phyloP scores from a whole-genome alignment of 768 basidiomycete species.

The Porpolomopsis calyptriformis region DNA sequence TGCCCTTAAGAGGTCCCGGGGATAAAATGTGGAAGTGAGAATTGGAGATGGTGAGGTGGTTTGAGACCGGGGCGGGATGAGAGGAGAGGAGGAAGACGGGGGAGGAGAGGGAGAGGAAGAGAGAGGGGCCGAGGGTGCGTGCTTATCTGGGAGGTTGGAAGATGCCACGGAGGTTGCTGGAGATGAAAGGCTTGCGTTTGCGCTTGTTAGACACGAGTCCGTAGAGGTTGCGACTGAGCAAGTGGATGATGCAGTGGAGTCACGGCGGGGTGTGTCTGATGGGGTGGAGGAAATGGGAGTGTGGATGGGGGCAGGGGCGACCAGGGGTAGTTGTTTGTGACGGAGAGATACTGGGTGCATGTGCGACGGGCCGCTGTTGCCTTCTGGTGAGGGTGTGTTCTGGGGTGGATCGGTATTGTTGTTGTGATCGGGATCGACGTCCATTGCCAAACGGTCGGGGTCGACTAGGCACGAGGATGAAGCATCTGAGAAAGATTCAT shows the following conservation, averaged over 20 bases:
- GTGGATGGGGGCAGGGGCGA: not conserved
- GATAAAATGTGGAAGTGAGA: slow-evolving; percentile 34
- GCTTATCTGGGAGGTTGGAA: not conserved
- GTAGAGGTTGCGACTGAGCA: not conserved
- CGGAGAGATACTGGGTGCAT: slow-evolving; percentile 47
- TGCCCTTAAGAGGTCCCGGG: slow-evolving; percentile 26
- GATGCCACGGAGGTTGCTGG: slow-evolving; percentile 1
- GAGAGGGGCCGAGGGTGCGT: not conserved
- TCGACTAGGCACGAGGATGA: slow-evolving; percentile 4
- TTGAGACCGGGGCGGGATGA: slow-evolving; percentile 12
- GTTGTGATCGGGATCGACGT: slow-evolving; percentile 14
- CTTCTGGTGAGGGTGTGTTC: slow-evolving; percentile 10
- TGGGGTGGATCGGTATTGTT: slow-evolving; percentile 13
- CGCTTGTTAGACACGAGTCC: not conserved
- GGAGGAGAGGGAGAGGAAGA: not conserved
- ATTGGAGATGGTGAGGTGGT: slow-evolving; percentile 14
- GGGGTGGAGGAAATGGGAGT: not conserved
- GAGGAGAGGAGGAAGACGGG: slow-evolving; percentile 17
- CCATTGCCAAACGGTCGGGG: slow-evolving; percentile 7
- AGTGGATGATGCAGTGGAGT: not conserved
- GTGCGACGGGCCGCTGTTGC: slow-evolving; percentile 24
- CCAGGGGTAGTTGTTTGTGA: not conserved
- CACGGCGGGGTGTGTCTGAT: not conserved
- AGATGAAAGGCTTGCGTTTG: not conserved
- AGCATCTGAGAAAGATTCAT: slow-evolving; percentile 9